Evolutionary conservation across 1,284 basidiomycete genomes (phyloP).

Genomic region (Melanopsichium pennsylvanicum): DNA sequence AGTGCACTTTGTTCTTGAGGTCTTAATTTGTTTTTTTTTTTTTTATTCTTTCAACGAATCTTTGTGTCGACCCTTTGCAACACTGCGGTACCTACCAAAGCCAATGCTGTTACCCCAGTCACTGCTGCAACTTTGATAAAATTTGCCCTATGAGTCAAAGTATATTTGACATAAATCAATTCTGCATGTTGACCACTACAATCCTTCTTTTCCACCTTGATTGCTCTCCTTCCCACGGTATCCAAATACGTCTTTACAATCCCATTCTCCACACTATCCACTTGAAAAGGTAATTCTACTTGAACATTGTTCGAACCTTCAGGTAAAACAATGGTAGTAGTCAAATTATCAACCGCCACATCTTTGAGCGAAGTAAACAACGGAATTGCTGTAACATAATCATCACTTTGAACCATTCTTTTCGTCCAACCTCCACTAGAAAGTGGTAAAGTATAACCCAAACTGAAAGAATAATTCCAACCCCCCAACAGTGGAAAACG

Average conservation of each 20-base stretch:
- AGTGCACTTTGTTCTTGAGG: too few species aligned
- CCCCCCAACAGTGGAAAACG: conserved; percentile 93
- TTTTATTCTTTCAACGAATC: conserved; percentile 14
- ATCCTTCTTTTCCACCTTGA: conserved; percentile 76
- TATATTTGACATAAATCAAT: conserved; percentile 53
- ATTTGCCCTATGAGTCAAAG: conserved; percentile 30
- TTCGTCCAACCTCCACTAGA: conserved; percentile 68
- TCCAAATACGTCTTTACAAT: conserved; percentile 89
- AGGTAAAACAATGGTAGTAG: conserved; percentile 82
- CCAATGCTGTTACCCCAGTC: conserved; percentile 4
- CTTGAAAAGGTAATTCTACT: conserved; percentile 79
- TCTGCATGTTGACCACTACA: conserved; percentile 11
- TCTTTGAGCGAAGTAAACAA: conserved; percentile 83
- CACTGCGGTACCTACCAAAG: conserved; percentile 29
- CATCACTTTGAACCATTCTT: conserved; percentile 66
- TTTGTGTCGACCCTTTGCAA: conserved; percentile 39
- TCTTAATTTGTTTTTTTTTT: too few species aligned
- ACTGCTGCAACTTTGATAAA: conserved; percentile 48
- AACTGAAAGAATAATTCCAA: conserved; percentile 95
- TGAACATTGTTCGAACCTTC: conserved; percentile 85
- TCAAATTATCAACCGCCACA: conserved; percentile 81
- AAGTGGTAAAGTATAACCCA: conserved; percentile 84
- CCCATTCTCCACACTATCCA: conserved; percentile 72
- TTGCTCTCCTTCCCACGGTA: conserved; percentile 83
- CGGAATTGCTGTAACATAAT: conserved; percentile 80